These are phyloP conservation scores for Exutisphaerella laricina DNA, from an alignment of 2,329 filamentous ascomycete species.

Conservation along the genomic window DNA sequence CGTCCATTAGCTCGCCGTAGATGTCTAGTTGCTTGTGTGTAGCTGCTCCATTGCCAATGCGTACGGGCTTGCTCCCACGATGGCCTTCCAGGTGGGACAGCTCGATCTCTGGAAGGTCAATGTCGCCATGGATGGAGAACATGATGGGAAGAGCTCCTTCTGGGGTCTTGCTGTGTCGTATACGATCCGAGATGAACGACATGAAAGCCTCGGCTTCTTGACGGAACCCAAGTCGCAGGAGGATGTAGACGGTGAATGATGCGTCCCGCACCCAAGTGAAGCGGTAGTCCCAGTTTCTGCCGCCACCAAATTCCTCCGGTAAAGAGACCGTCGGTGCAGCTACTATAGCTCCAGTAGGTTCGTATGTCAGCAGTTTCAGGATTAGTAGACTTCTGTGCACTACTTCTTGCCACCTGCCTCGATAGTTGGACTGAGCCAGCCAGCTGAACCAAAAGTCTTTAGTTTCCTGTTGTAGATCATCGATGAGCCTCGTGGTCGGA, in stretches of 20 bases:
- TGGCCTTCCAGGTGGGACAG: constrained; percentile 68
- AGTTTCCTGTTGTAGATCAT: not conserved
- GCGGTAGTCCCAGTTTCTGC: constrained; percentile 61
- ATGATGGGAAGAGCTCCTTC: constrained; percentile 68
- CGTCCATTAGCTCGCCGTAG: not conserved
- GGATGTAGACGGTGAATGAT: constrained; percentile 70
- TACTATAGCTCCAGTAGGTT: not conserved
- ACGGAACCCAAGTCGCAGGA: constrained; percentile 69
- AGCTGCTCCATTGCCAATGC: constrained; percentile 71
- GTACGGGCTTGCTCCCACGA: constrained; percentile 62
- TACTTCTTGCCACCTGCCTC: not conserved
- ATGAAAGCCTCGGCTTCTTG: constrained; percentile 74
- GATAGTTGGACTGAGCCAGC: not conserved
- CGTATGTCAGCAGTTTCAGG: not conserved
- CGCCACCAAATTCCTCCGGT: constrained; percentile 49
- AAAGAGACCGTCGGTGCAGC: not conserved
- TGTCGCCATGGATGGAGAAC: constrained; percentile 70
- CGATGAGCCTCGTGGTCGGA: not conserved
- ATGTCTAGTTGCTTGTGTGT: constrained; percentile 75
- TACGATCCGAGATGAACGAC: constrained; percentile 67
- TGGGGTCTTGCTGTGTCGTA: constrained; percentile 55
- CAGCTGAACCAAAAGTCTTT: constrained; percentile 1
- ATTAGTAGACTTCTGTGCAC: not conserved
- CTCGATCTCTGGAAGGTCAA: constrained; percentile 66
- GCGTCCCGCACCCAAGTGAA: constrained; percentile 74